Percentiles rank a stretch among this genome's conserved stretches.
phyloP scores from a whole-genome alignment of 768 basidiomycete species.

The Lactarius tabidus region DNA sequence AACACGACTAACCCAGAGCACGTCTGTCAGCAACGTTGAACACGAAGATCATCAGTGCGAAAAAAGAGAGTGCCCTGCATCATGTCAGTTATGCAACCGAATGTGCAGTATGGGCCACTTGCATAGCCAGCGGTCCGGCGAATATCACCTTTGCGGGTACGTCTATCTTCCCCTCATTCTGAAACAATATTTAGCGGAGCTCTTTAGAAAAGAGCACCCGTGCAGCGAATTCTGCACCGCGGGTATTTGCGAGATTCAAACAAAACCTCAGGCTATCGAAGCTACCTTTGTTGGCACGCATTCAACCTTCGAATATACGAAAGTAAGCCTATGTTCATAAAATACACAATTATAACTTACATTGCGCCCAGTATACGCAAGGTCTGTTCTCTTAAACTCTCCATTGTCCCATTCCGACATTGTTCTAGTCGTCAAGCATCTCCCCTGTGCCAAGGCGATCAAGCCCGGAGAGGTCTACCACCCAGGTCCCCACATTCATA shows the following conservation, averaged over 20 bases:
- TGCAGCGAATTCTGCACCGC: slow-evolving; percentile 41
- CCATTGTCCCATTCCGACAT: background rate
- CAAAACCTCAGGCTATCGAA: slow-evolving; percentile 53
- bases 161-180: slow-evolving; percentile 7
- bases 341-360: too few relatives aligned
- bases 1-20: background rate
- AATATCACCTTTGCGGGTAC: slow-evolving; percentile 56
- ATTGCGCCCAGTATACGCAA: slow-evolving; percentile 44
- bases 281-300: slow-evolving; percentile 56
- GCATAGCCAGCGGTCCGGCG: slow-evolving; percentile 41
- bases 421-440: slow-evolving; percentile 43
- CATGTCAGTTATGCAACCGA: slow-evolving; percentile 51
- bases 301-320: slow-evolving; percentile 59
- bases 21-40: slow-evolving; percentile 35
- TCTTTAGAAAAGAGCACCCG: slow-evolving; percentile 45
- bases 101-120: slow-evolving; percentile 48
- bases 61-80: slow-evolving; percentile 46
- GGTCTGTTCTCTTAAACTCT: slow-evolving; percentile 31
- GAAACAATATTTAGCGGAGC: too few relatives aligned
- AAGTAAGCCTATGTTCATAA: slow-evolving; percentile 35
- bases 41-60: slow-evolving; percentile 50
- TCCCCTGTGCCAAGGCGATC: slow-evolving; percentile 46
- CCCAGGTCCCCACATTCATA: slow-evolving; percentile 46
- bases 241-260: slow-evolving; percentile 57
- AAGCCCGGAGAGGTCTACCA: slow-evolving; percentile 41